These are phyloP conservation scores for Hypoxylon sp. DNA, from an alignment of 2,329 filamentous ascomycete genomes.

Conservation along the genomic window DNA sequence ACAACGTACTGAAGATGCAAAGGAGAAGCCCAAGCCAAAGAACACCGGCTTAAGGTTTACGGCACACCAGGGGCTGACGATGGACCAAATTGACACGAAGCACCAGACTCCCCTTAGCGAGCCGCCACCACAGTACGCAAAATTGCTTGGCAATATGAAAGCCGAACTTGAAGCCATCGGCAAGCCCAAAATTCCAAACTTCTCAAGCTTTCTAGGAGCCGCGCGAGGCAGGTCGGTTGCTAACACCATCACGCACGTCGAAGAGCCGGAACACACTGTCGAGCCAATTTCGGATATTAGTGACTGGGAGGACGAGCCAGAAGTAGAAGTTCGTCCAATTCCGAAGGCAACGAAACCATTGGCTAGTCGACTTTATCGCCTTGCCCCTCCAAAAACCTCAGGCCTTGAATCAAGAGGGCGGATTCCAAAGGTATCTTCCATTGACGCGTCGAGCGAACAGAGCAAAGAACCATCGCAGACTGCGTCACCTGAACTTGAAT, in stretches of 20 bases:
- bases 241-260: slow-evolving; percentile 9
- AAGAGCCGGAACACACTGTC: slow-evolving; percentile 1
- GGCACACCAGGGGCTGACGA: slow-evolving; percentile 58
- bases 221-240: slow-evolving; percentile 24
- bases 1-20: slow-evolving; percentile 35
- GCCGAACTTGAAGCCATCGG: slow-evolving; percentile 49
- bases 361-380: slow-evolving; percentile 13
- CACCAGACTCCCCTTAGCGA: slow-evolving; percentile 19
- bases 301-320: slow-evolving; percentile 59
- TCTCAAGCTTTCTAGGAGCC: slow-evolving; percentile 38
- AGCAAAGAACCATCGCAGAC: not conserved
- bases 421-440: slow-evolving; percentile 12
- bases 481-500: slow-evolving; percentile 7
- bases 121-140: slow-evolving; percentile 54
- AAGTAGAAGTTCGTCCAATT: slow-evolving; percentile 30
- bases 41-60: slow-evolving; percentile 64
- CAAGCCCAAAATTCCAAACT: slow-evolving; percentile 41
- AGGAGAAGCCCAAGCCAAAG: slow-evolving; percentile 42
- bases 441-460: slow-evolving; percentile 2
- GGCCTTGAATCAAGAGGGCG: slow-evolving; percentile 3
- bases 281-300: slow-evolving; percentile 59
- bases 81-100: slow-evolving; percentile 47
- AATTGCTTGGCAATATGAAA: slow-evolving; percentile 53
- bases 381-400: slow-evolving; percentile 11
- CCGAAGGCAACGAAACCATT: slow-evolving; percentile 17